A percentile compares a stretch with the other conserved stretches of the same genome.
These are phyloP conservation scores for Maudiozyma turicensis DNA, from an alignment of 805 yeast species.

Conservation along the genomic window DNA sequence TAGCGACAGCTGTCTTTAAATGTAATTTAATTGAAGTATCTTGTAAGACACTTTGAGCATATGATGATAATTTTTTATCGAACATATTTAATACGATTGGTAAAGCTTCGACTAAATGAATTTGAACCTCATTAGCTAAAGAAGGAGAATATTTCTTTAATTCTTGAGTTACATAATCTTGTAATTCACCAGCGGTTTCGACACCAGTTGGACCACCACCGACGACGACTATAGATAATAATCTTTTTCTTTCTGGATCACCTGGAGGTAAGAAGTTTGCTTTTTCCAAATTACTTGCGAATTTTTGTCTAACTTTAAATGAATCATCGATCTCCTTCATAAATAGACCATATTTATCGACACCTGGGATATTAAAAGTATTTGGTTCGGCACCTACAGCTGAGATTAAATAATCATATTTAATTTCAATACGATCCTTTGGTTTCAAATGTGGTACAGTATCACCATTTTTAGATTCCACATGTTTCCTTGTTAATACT, in stretches of 20 bases:
- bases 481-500: conserved; percentile 8
- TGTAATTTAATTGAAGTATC: conserved; percentile 58
- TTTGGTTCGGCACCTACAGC: conserved; percentile 94
- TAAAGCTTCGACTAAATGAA: conserved; percentile 80
- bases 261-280: conserved; percentile 74
- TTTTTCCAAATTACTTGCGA: conserved; percentile 82
- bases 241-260: conserved; percentile 74
- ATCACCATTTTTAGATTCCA: conserved; percentile 20
- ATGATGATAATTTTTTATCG: conserved; percentile 35
- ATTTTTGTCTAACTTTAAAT: conserved; percentile 63
- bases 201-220: conserved; percentile 99
- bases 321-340: conserved; percentile 87
- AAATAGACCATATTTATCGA: conserved; percentile 71
- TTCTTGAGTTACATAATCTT: conserved; percentile 90
- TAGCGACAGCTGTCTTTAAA: conserved; percentile 81
- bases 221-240: conserved; percentile 79
- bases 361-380: conserved; percentile 91
- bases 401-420: conserved; percentile 75
- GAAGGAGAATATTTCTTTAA: conserved; percentile 80
- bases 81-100: conserved; percentile 68
- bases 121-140: conserved; percentile 73
- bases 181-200: conserved; percentile 92
- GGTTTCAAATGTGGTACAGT: conserved; percentile 28
- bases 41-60: conserved; percentile 35
- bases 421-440: conserved; percentile 36